phyloP scores from a whole-genome alignment of 495 filamentous ascomycete genomes.

The Podospora pseudopauciseta region DNA sequence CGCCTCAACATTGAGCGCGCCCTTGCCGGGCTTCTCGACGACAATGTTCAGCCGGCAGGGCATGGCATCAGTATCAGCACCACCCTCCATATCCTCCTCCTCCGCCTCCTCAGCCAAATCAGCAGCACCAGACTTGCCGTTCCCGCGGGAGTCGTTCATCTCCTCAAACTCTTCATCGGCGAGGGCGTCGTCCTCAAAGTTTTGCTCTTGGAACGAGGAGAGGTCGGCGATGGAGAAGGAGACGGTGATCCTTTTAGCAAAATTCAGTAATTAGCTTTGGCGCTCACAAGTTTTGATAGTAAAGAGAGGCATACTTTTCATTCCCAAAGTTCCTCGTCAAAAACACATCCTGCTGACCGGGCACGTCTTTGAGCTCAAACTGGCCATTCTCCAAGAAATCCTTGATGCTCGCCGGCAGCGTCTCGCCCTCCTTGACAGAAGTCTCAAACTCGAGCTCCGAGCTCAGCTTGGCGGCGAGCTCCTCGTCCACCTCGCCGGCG shows the following conservation, averaged over 20 bases:
- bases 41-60: slow-evolving; percentile 82
- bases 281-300: not conserved
- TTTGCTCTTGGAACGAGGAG: slow-evolving; percentile 59
- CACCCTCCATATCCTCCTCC: slow-evolving; percentile 53
- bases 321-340: slow-evolving; percentile 79
- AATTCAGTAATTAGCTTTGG: slow-evolving; percentile 16
- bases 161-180: slow-evolving; percentile 59
- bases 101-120: slow-evolving; percentile 47
- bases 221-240: slow-evolving; percentile 93
- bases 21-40: slow-evolving; percentile 74
- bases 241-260: slow-evolving; percentile 67
- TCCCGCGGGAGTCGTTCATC: slow-evolving; percentile 44
- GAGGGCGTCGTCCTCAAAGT: slow-evolving; percentile 58
- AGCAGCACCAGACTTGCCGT: slow-evolving; percentile 45
- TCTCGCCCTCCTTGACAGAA: slow-evolving; percentile 54
- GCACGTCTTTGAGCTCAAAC: slow-evolving; percentile 70
- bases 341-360: slow-evolving; percentile 81
- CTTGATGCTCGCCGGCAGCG: slow-evolving; percentile 59
- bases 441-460: slow-evolving; percentile 68
- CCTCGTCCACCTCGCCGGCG: slow-evolving; percentile 57
- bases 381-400: slow-evolving; percentile 69
- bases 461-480: slow-evolving; percentile 73
- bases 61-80: slow-evolving; percentile 54
- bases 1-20: slow-evolving; percentile 83
- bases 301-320: slow-evolving; percentile 64